phyloP scores from a whole-genome alignment of 2,329 filamentous ascomycete species.

The Colletotrichum chlorophyti region DNA sequence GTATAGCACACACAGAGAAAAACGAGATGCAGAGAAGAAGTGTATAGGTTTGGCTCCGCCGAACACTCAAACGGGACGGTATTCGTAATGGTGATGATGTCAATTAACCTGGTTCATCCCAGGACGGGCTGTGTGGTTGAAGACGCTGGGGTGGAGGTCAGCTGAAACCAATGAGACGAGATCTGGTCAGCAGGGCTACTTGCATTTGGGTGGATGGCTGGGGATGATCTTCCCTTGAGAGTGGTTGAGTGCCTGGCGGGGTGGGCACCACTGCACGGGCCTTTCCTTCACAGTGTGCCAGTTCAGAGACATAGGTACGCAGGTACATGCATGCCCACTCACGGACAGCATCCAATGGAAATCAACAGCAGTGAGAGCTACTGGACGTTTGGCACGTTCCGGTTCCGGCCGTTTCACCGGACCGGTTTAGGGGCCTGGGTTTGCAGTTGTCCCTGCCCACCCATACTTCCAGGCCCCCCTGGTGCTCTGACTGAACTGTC shows the following conservation, averaged over 20 bases:
- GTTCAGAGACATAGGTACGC: conserved; percentile 6
- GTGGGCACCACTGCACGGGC: conserved; percentile 22
- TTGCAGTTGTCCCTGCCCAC: too few relatives aligned
- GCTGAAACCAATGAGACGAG: conserved; percentile 30
- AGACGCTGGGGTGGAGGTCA: conserved; percentile 11
- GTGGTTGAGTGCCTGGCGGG: conserved; percentile 14
- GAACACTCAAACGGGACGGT: conserved; percentile 6
- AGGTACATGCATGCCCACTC: neutral
- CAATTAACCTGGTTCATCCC: conserved; percentile 28
- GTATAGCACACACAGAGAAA: neutral
- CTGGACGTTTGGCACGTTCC: conserved; percentile 10
- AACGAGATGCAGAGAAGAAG: neutral
- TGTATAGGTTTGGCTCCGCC: conserved; percentile 14
- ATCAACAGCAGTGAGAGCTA: neutral
- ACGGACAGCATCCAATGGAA: too few relatives aligned
- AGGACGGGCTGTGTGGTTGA: conserved; percentile 16
- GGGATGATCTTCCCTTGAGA: conserved; percentile 22
- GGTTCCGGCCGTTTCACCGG: conserved; percentile 19
- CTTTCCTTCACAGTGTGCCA: neutral
- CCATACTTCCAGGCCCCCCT: too few relatives aligned
- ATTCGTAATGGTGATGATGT: conserved; percentile 31
- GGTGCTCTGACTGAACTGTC: too few relatives aligned
- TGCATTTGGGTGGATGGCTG: conserved; percentile 21
- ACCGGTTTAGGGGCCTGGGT: conserved; percentile 18
- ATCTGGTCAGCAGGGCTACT: conserved; percentile 23